Evolutionary conservation across 2,329 filamentous ascomycete species (phyloP).

Genomic region (Pyricularia grisea): DNA sequence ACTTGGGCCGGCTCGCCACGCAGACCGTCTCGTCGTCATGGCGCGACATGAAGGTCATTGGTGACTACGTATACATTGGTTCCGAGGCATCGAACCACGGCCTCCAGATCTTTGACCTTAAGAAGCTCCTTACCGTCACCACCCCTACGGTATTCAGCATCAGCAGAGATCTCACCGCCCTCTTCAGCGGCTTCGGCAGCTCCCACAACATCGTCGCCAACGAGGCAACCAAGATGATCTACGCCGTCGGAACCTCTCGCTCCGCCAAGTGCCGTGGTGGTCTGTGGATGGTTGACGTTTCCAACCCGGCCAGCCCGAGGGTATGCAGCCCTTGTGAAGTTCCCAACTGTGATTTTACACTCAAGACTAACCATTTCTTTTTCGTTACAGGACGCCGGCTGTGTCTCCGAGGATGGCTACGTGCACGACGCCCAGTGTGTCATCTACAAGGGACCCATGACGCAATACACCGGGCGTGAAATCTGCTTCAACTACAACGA

Average conservation of each 20-base stretch:
- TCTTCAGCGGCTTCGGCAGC: slow-evolving; percentile 2
- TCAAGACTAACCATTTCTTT: background rate
- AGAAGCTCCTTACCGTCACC: slow-evolving; percentile 37
- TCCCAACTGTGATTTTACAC: background rate
- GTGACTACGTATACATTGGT: slow-evolving; percentile 26
- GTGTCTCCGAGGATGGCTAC: slow-evolving; percentile 46
- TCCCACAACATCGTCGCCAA: slow-evolving; percentile 7
- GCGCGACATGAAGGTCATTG: slow-evolving; percentile 36
- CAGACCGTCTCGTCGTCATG: slow-evolving; percentile 23
- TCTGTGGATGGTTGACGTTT: slow-evolving; percentile 49
- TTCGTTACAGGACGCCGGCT: slow-evolving; percentile 38
- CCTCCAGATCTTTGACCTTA: slow-evolving; percentile 55
- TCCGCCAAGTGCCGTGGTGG: slow-evolving; percentile 37
- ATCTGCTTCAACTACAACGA: slow-evolving; percentile 50
- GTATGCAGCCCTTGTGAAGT: background rate
- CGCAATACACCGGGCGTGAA: slow-evolving; percentile 34
- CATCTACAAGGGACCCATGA: slow-evolving; percentile 40
- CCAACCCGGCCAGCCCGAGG: slow-evolving; percentile 37
- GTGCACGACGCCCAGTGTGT: slow-evolving; percentile 54
- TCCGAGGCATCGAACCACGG: slow-evolving; percentile 38
- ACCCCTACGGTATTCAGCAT: slow-evolving; percentile 12
- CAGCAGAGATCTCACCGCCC: slow-evolving; percentile 1
- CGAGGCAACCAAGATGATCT: slow-evolving; percentile 21
- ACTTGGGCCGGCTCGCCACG: slow-evolving; percentile 42
- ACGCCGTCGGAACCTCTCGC: slow-evolving; percentile 34